phyloP scores from a whole-genome alignment of 257 asterid species.

The Nicotiana tabacum region DNA sequence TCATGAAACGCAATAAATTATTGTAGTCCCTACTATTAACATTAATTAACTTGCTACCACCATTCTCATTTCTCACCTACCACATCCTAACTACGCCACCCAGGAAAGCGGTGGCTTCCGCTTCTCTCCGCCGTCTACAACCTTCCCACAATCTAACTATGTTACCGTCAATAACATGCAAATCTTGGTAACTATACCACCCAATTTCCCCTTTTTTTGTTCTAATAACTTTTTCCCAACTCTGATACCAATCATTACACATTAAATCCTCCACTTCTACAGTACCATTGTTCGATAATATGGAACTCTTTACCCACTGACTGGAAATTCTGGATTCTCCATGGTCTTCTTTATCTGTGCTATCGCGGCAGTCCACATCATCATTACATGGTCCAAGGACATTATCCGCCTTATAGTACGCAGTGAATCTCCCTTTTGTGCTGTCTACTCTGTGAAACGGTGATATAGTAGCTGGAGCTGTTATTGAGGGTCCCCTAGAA shows the following conservation, averaged over 20 bases:
- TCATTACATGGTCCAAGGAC: background rate
- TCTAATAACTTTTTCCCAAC: constrained; percentile 36
- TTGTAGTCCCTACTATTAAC: background rate
- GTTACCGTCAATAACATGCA: constrained; percentile 49
- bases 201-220: constrained; percentile 52
- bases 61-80: constrained; percentile 9
- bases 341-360: background rate
- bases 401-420: constrained; percentile 16
- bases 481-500: background rate
- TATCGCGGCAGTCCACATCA: background rate
- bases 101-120: constrained; percentile 16
- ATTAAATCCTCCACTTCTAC: background rate
- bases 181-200: constrained; percentile 54
- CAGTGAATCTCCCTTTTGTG: constrained; percentile 52
- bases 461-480: background rate
- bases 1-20: background rate
- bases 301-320: background rate
- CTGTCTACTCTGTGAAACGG: background rate
- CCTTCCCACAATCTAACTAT: constrained; percentile 73
- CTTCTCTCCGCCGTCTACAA: constrained; percentile 21
- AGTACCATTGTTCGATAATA: too few species aligned
- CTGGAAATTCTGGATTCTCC: background rate
- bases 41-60: background rate
- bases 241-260: constrained; percentile 23
- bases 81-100: constrained; percentile 21